Base-by-base conservation (phyloP, 2,329 filamentous ascomycete species). In the Xylaria sp. region DNA sequence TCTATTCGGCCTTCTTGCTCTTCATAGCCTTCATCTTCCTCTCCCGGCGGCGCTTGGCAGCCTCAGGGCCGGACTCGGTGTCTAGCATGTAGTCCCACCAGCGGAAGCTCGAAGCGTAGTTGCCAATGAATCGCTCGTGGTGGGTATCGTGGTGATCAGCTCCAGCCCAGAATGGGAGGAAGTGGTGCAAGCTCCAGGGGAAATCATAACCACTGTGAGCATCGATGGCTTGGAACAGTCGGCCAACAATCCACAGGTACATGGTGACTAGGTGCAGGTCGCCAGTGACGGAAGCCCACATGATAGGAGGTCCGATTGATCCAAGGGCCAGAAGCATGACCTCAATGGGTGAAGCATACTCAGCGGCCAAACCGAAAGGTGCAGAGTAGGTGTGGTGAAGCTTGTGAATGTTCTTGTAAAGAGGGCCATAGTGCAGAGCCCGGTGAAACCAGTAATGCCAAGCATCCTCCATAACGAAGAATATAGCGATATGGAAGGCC, bases 391-490 rank as follows among this genome's bases (percentile, higher is more conserved):
- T 95, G 85, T 99, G 96, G 84, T 99, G 96, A 75, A 99, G 94
- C 86, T 99, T 99, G 88, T 99, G 96, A 76, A 99, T 93, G 77
- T 90, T 88, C 85, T 94, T 97, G 89, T 99, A 99, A 6, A 99
- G 90, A 45, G 94, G 93, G 25, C 93, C 94, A 85, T 93, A 97
- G 86, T 99, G 96, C 83, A 99, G 89, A 50, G 88, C 89, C 75
- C 96, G 93, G 84, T 99, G 96, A 74, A 89, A 90, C 90, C 94
- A 98, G 87, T 99, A 99, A 83, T 99, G 96, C 96, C 96, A 99
- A 73, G 95, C 85, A 81, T 99, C 96, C 82, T 99, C 96, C 77
- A 97, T 83, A 67, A 98, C 87, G 83, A 99, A 99, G 87, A 98
- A 97, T 79, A 98, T 86, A 69, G 90, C 88, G 74, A 99, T 95